Base-by-base conservation (phyloP, 2,329 filamentous ascomycete genomes). In the Talaromyces piceae region DNA sequence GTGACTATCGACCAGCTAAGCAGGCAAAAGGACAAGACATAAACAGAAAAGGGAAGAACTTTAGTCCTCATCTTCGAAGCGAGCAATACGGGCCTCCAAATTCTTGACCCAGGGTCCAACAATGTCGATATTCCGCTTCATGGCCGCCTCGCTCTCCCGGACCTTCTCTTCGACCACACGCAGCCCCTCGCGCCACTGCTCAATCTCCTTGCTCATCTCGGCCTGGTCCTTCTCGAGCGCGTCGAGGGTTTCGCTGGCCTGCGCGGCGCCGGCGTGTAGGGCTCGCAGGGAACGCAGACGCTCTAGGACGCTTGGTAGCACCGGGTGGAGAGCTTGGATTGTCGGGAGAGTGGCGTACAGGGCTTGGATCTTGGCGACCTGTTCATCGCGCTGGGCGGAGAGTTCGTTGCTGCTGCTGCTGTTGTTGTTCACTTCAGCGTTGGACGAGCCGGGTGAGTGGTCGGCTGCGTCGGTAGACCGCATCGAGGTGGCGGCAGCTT, bases 81-180 rank as follows among this genome's bases (percentile, higher is more conserved):
- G 78, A 54, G 78, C 78, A 67, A 96, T 77, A 68, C 87, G 86
- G 61, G 76, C 80, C 72, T 97, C 91, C 50, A 98, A 71, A 51
- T 86, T 88, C 67, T 87, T 88, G 4, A 97, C 88, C 89, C 91
- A 96, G 37, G 81, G 82, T 58, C 91, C 87, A 55, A 97, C 84
- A n/a, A 87, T 79, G 60, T 86, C 83, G 68, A 91, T 83, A 68
- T 98, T 98, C 47, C 78, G 80, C 57, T 81, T 81, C 74, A 94
- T 86, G 3, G 82, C 78, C 25, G 74, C 74, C 63, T 87, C 84
- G 3, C 86, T 83, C 54, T 86, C 79, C 55, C 76, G 76, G 62
- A 97, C 82, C 23, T 86, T 83, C 50, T 75, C 73, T 68, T 96
- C 91, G 18, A 96, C 81, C 63, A 84, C 87, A 55, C 83, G 81